phyloP scores from a whole-genome alignment of 495 filamentous ascomycete genomes.

The Aspergillus conjunctus region DNA sequence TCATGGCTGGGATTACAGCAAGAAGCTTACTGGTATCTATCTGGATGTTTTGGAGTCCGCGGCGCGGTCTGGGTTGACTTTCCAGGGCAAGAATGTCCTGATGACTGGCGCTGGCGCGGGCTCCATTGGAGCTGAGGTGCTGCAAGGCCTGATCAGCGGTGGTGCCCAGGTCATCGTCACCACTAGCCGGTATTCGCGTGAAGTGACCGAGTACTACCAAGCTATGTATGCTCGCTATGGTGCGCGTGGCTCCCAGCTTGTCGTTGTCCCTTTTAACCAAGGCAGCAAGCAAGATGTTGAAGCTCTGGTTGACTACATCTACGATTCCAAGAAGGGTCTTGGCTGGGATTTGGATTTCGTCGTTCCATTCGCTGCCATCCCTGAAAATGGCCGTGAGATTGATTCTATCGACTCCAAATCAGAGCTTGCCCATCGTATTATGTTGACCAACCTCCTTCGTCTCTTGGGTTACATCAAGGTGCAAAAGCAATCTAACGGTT shows the following conservation, averaged over 20 bases:
- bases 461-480: constrained; percentile 88
- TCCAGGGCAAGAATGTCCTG: constrained; percentile 92
- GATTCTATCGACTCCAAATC: constrained; percentile 97
- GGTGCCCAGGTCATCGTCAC: constrained; percentile 96
- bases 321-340: constrained; percentile 92
- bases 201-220: constrained; percentile 99
- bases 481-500: constrained; percentile 83
- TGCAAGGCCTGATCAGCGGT: constrained; percentile 94
- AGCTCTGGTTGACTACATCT: constrained; percentile 91
- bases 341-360: constrained; percentile 98
- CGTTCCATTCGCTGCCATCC: constrained; percentile 95
- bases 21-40: constrained; percentile 91
- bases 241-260: constrained; percentile 89
- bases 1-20: constrained; percentile 98
- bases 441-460: constrained; percentile 95
- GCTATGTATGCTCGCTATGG: constrained; percentile 95
- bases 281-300: constrained; percentile 97
- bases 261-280: constrained; percentile 98
- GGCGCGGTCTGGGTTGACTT: constrained; percentile 82
- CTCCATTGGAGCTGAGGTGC: constrained; percentile 97
- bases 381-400: constrained; percentile 97
- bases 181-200: constrained; percentile 91
- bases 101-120: constrained; percentile 99
- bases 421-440: constrained; percentile 97
- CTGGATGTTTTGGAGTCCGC: constrained; percentile 88